Conservation (phyloP, 352 stramenopile species). For the Blastocystis sp. region DNA sequence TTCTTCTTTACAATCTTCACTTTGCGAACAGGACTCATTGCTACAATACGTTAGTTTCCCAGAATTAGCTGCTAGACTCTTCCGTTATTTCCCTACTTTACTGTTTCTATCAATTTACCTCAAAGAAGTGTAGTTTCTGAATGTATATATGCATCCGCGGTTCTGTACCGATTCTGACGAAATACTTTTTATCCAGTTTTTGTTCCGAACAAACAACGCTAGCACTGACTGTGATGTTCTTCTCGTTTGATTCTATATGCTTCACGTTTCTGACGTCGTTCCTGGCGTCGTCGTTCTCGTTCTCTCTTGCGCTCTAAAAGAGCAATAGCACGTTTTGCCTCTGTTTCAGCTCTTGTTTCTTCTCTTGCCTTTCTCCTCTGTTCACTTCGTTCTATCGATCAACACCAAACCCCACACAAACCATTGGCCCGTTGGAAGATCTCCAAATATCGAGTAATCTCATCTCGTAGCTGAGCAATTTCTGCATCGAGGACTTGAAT, state of each 20-base stretch:
- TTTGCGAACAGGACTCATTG: conserved; percentile 51
- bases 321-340: not conserved
- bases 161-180: too few relatives aligned
- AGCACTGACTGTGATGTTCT: not conserved
- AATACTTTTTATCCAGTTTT: not conserved
- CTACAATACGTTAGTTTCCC: too few relatives aligned
- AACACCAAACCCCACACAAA: not conserved
- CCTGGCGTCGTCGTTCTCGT: not conserved
- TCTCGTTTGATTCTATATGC: not conserved
- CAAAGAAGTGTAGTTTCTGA: too few relatives aligned
- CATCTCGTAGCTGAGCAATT: not conserved
- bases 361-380: not conserved
- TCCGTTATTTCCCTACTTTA: too few relatives aligned
- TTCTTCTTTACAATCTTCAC: conserved; percentile 95
- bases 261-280: not conserved
- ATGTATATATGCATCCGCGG: too few relatives aligned
- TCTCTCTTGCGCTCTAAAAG: conserved; percentile 8
- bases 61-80: too few relatives aligned
- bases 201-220: conserved; percentile 12
- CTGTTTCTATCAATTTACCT: too few relatives aligned
- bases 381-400: not conserved
- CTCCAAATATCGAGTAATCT: not conserved
- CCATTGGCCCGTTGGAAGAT: not conserved
- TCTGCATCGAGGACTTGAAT: not conserved
- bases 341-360: not conserved